Evolutionary conservation across 2,329 filamentous ascomycete species (phyloP), one percentile per base, ranked within the genome.

Genomic region (Penicillium olsonii): DNA sequence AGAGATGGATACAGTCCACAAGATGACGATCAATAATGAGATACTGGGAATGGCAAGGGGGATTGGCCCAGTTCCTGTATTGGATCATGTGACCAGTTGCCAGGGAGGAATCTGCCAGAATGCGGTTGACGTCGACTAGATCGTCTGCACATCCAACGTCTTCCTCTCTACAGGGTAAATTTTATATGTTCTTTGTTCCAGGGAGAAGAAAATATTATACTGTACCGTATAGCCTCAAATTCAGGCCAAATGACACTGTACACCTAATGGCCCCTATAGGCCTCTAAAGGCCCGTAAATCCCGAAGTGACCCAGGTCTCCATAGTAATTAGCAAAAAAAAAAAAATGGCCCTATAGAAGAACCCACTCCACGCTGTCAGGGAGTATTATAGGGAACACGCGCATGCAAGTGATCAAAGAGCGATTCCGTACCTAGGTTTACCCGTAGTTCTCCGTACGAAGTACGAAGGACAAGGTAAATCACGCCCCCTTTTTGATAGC

Each of bases 11-110:
- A 22, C 18, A 37, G 37, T 44, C 15, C n/a, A 15, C 37, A 31
- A 44, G 29, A 43, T 29, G 45, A 47, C 37, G 47, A 50, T 45
- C 42, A 24, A 38, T 42, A 39, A 41, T 24, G 31, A 29, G 39
- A 35, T 42, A 17, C n/a, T 5, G 35, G 37, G 31, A 45, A 41
- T 31, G 39, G 27, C 46, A 35, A 35, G 33, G 33, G 27, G 37
- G 26, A 17, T 41, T 41, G 40, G 35, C 24, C 22, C 18, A 19
- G 39, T 48, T 35, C 33, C 24, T 44, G 45, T 48, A 48, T 33
- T 39, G 45, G 39, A 26, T 48, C 45, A 48, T 48, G 45, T 48
- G 45, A 48, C 33, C 33, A 44, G 45, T 48, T 48, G 45, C 45
- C 40, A 48, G 45, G 45, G 45, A 48, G 45, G 33, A 37, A 48